phyloP scores from a whole-genome alignment of 805 yeast species.

The Yamadazyma tumulicola region DNA sequence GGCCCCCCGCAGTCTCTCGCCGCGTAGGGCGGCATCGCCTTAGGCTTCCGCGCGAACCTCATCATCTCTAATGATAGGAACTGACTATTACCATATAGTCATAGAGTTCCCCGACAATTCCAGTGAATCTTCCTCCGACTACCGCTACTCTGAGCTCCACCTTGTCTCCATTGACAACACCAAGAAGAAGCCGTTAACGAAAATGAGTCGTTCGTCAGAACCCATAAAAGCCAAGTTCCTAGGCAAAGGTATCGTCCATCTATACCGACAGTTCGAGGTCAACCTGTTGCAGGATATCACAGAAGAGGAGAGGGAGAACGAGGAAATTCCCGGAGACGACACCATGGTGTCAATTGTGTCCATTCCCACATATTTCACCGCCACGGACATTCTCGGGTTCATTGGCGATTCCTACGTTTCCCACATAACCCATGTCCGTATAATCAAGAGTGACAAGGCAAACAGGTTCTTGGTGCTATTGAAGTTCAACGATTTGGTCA shows the following conservation, averaged over 20 bases:
- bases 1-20: too few species aligned
- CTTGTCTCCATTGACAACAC: constrained; percentile 25
- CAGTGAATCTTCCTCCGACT: constrained; percentile 19
- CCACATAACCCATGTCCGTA: constrained; percentile 65
- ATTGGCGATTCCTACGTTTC: constrained; percentile 60
- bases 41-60: neutral
- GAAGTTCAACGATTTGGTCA: constrained; percentile 57
- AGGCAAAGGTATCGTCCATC: constrained; percentile 71
- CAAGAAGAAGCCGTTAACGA: constrained; percentile 11
- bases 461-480: constrained; percentile 73
- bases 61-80: constrained; percentile 33
- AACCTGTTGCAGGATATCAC: constrained; percentile 10
- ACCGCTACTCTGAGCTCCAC: constrained; percentile 27
- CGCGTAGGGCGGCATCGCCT: too few species aligned
- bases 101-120: constrained; percentile 20
- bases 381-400: constrained; percentile 78
- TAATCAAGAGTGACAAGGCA: constrained; percentile 61
- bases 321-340: constrained; percentile 42
- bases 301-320: neutral
- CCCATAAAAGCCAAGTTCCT: constrained; percentile 60
- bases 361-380: constrained; percentile 82
- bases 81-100: constrained; percentile 37
- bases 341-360: constrained; percentile 79
- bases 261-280: constrained; percentile 54
- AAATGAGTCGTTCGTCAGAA: constrained; percentile 27